Evolutionary conservation across 768 basidiomycete species (phyloP).

Genomic region (Atractiella rhizophila): DNA sequence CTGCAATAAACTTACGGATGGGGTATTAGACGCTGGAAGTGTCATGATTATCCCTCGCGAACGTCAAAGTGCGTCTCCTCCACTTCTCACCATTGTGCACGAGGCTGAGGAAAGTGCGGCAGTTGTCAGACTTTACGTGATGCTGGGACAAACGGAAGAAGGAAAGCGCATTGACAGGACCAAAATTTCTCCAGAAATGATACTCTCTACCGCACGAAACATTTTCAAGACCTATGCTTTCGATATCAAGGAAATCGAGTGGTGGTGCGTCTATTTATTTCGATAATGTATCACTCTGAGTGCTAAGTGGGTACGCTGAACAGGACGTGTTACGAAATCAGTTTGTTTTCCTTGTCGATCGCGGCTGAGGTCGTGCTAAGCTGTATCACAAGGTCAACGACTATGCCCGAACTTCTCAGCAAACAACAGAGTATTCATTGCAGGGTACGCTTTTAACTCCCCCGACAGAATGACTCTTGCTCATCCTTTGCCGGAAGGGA

Average conservation of each 20-base stretch:
- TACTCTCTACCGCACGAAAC: constrained; percentile 34
- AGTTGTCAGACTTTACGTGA: constrained; percentile 5
- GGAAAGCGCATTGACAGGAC: constrained; percentile 32
- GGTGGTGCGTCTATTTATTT: not conserved
- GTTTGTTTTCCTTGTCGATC: constrained; percentile 21
- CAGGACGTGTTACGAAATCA: constrained; percentile 2
- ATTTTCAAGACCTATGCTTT: constrained; percentile 32
- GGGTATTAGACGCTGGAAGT: constrained; percentile 23
- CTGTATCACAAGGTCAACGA: constrained; percentile 47
- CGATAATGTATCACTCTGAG: not conserved
- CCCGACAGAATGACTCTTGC: constrained; percentile 23
- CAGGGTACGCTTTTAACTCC: constrained; percentile 48
- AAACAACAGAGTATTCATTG: constrained; percentile 45
- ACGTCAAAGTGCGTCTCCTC: constrained; percentile 27
- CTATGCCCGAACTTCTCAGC: constrained; percentile 39
- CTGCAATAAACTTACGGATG: too few relatives aligned
- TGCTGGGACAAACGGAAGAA: constrained; percentile 22
- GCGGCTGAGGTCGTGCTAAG: constrained; percentile 42
- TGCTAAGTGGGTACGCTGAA: not conserved
- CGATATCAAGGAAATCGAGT: constrained; percentile 8
- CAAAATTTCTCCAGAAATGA: constrained; percentile 28
- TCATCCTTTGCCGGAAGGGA: constrained; percentile 3
- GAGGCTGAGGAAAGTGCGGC: constrained; percentile 27
- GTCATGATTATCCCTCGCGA: constrained; percentile 47
- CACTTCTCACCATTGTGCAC: constrained; percentile 50